Evolutionary conservation across 2,329 filamentous ascomycete species (phyloP), one percentile per base, ranked within the genome.

Genomic region (Aspergillus fumigatus): DNA sequence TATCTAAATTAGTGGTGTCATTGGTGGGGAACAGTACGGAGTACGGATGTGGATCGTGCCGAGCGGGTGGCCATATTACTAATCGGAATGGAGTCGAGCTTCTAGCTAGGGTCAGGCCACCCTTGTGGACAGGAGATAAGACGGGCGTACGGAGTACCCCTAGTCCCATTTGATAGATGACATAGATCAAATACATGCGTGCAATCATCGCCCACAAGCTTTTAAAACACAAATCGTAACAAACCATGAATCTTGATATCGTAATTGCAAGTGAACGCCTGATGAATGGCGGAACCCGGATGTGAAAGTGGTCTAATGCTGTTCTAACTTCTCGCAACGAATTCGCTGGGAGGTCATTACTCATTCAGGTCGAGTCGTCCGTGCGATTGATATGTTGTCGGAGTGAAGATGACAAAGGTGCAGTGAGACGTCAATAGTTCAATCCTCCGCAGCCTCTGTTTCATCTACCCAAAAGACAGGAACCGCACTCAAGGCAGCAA

Each of bases 401-500:
- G 14, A 50, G 45, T 23, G 27, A 45, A 45, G 29, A 35, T 32
- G 48, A 50, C n/a, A 9, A 9, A 8, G 19, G 21, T 11, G 21
- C 19, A 25, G 11, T 29, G 27, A 29, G 27, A 10, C 11, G 27
- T 29, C 27, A 25, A 21, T 9, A 45, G 41, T 55, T n/a, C 49
- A 29, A 4, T 60, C 62, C 10, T 62, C 57, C 27, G 62, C 60
- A 11, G 70, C 65, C 2, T 65, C 84, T 40, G 88, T 87, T 67
- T 96, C 85, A 2, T 86, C 81, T 1, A 95, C 82, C 75, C 86
- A 88, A 71, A 86, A 90, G 0, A 88, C 83, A 0, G 91, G 89
- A 2, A 96, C 72, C 0, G 84, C 84, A 19, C 89, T 88, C 1
- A 91, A 50, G 0, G 83, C 59, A 0, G 86, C 82, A 48, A 95